phyloP scores from a whole-genome alignment of 305 asterid species.

The Fraxinus latifolia region DNA sequence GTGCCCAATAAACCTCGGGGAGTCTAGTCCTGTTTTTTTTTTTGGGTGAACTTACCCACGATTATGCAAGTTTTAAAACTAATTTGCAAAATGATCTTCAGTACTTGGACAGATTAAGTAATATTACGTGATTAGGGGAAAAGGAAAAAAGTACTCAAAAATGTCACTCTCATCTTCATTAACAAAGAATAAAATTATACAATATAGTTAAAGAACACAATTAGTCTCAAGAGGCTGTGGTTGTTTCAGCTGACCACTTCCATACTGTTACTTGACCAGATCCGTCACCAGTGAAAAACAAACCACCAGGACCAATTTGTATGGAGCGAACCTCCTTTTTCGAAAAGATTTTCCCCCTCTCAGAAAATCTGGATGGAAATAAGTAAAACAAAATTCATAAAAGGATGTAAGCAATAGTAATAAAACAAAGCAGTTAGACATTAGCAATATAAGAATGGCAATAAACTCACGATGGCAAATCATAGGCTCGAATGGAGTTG shows the following conservation, averaged over 20 bases:
- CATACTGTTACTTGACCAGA: conserved; percentile 82
- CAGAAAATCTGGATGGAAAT: conserved; percentile 49
- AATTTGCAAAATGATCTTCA: background rate
- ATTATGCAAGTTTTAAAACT: background rate
- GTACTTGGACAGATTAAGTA: background rate
- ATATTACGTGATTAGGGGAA: background rate
- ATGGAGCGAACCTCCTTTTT: conserved; percentile 73
- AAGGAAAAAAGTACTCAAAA: conserved; percentile 9
- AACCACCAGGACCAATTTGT: conserved; percentile 74
- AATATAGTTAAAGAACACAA: background rate
- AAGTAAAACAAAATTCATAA: background rate
- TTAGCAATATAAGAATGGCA: conserved; percentile 1
- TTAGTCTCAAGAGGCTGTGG: conserved; percentile 23
- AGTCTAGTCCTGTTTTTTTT: too few species aligned
- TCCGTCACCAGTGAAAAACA: conserved; percentile 90
- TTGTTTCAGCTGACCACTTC: conserved; percentile 65
- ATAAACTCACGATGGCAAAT: conserved; percentile 83
- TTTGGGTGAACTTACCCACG: too few species aligned
- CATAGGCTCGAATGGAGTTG: conserved; percentile 63
- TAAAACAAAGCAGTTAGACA: conserved; percentile 1
- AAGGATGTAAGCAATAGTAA: background rate
- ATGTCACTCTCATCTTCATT: conserved; percentile 18
- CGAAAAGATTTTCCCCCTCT: conserved; percentile 75
- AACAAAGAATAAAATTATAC: background rate
- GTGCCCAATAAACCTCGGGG: too few species aligned